A percentile compares a stretch with the other conserved stretches of the same genome.
phyloP scores from a whole-genome alignment of 345 rosid species.

The Arabis alpina region DNA sequence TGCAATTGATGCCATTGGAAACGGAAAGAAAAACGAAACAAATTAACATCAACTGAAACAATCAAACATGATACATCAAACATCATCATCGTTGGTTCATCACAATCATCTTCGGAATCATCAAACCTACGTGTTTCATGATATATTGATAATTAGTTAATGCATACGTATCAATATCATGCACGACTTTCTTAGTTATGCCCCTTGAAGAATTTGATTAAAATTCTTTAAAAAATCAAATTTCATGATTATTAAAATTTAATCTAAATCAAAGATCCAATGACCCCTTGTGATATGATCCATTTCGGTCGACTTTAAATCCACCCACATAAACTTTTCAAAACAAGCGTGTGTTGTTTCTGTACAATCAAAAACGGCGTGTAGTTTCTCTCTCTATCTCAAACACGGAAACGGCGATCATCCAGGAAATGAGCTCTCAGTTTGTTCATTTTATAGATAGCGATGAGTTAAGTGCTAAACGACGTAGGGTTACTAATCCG shows the following conservation, averaged over 20 bases:
- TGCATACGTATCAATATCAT: background rate
- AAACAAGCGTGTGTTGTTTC: constrained; percentile 6
- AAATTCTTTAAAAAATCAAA: background rate
- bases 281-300: background rate
- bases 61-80: no score
- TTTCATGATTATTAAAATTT: background rate
- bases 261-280: constrained; percentile 6
- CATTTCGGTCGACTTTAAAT: constrained; percentile 21
- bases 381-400: constrained; percentile 15
- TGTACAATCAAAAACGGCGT: background rate
- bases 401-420: constrained; percentile 33
- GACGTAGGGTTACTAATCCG: constrained; percentile 34
- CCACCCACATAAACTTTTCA: constrained; percentile 2
- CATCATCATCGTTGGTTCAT: no score
- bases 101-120: no score
- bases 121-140: no score
- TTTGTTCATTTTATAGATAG: constrained; percentile 36
- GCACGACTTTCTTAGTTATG: background rate
- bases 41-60: no score
- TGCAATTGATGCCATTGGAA: no score
- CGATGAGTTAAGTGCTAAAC: constrained; percentile 39
- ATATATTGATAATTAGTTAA: no score
- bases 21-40: no score
- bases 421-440: constrained; percentile 44
- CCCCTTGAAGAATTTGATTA: background rate